Evolutionary conservation across 495 filamentous ascomycete genomes (phyloP), one percentile per base, ranked within the genome.

Genomic region (Platismatia glauca): DNA sequence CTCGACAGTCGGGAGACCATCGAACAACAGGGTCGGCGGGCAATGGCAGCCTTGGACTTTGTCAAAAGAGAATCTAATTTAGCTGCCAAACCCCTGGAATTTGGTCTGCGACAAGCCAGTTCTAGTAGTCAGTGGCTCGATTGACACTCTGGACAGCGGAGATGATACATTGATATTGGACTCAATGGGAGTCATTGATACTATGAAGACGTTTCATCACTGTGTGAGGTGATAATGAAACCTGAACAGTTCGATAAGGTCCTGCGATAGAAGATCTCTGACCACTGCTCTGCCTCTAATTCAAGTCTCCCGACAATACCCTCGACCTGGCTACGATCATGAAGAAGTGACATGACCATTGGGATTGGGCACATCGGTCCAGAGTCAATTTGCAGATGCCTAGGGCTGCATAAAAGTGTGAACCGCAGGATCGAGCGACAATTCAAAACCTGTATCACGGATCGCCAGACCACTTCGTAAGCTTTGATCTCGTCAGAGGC

Each of bases 31-130:
- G 22, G n/a, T 34, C 57, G n/a, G 20, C 57, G 57, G 20, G 57
- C 57, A n/a, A 46, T 22, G 33, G 33, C 24, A 59, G 57, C 57
- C 7, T 46, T 59, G 7, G 18, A 35, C 7, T 59, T 59, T 16
- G 57, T 59, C 16, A 29, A 34, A n/a, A 27, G 38, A 3, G 2
- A 59, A 34, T 59, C 57, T 20, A n/a, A 34, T 7, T 22, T 59
- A 20, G 57, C 57, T 35, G 57, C 57, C 13, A 59, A 59, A 46
- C 57, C 57, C 12, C 27, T 59, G n/a, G 57, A 46, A 7, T 59
- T 59, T 22, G 57, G 57, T 33, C 20, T 59, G 38, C 57, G 22
- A 15, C 57, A 59, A 46, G 27, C 34, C 27, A 15, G 15, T n/a
- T 34, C 27, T 2, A 15, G 39, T 34, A 29, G 1, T 59, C 16